Base-by-base conservation (phyloP, 2,329 filamentous ascomycete species). In the Byssochlamys sp. region DNA sequence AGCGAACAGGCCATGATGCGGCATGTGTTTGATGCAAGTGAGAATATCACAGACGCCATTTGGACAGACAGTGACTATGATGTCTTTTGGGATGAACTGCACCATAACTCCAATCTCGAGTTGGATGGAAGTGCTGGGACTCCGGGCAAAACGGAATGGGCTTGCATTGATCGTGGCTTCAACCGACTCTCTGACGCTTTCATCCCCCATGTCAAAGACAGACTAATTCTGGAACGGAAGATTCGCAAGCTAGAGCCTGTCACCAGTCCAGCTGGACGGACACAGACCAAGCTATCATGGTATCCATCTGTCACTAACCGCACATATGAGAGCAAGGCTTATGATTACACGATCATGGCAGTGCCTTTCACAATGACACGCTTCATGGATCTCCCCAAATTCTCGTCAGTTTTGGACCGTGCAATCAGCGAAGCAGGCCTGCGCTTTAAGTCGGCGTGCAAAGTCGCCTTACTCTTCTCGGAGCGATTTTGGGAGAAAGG, bases 331-430 rank as follows among this genome's bases (percentile, higher is more conserved):
- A 62, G 64, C 3, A 68, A 71, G n/a, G 62, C 65, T 1, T 75
- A 73, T 33, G 73, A 75, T 56, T 75, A 75, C 57, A 64, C 72
- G 1, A 67, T 75, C 49, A 73, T 73, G 62, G 69, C 69, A 6
- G 69, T 69, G 0, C 73, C 73, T 0, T 69, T 75, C 52, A 75
- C 72, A 26, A 62, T 73, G 54, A 67, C 71, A 19, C 68, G 71
- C 29, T 71, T 72, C 57, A 73, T 71, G 73, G 65, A 74, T 4
- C 56, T 74, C 1, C 72, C 73, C 0, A 59, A 61, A 4, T 74
- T 71, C 61, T 74, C 73, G 2, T 65, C 64, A 1, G 62, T 67
- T 1, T 58, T 69, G 2, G 56, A 57, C 14, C 61, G 63, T 51
- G 12, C 55, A 4, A 70, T 66, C 51, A 63, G 62, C 57, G 63